Percentiles rank a stretch among this genome's conserved stretches.
These are phyloP conservation scores for Heliamphora exappendiculata DNA, from an alignment of 148 eudicot species.

Conservation along the genomic window DNA sequence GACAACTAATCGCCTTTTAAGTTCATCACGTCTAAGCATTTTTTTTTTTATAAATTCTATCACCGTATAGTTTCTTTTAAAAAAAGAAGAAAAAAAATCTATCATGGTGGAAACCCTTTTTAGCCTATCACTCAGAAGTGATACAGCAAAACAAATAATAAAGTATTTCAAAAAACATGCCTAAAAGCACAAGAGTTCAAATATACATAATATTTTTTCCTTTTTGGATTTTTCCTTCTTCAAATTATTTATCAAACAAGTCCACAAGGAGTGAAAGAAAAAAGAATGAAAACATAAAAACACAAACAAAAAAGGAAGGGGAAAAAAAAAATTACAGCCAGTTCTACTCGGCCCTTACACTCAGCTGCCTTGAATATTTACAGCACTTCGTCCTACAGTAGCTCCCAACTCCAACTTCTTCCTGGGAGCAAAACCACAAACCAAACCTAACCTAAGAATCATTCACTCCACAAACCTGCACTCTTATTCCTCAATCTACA, in stretches of 20 bases:
- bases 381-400: constrained; percentile 30
- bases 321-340: constrained; percentile 13
- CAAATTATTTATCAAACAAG: constrained; percentile 37
- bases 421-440: constrained; percentile 13
- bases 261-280: constrained; percentile 9
- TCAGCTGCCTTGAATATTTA: constrained; percentile 55
- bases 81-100: background rate
- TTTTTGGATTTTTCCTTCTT: constrained; percentile 17
- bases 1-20: too few relatives aligned
- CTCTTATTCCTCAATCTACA: constrained; percentile 22
- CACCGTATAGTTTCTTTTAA: background rate
- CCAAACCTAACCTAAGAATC: constrained; percentile 19
- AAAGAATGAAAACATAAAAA: background rate
- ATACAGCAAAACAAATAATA: background rate
- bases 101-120: background rate
- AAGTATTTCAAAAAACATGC: background rate
- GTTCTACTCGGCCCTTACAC: constrained; percentile 7
- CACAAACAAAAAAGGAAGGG: too few relatives aligned
- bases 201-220: constrained; percentile 12
- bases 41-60: background rate
- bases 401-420: constrained; percentile 20
- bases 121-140: background rate
- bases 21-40: background rate
- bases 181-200: background rate
- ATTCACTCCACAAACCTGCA: constrained; percentile 27